These are phyloP conservation scores for Sporothrix curviconia DNA, from an alignment of 2,329 filamentous ascomycete species.

Conservation along the genomic window DNA sequence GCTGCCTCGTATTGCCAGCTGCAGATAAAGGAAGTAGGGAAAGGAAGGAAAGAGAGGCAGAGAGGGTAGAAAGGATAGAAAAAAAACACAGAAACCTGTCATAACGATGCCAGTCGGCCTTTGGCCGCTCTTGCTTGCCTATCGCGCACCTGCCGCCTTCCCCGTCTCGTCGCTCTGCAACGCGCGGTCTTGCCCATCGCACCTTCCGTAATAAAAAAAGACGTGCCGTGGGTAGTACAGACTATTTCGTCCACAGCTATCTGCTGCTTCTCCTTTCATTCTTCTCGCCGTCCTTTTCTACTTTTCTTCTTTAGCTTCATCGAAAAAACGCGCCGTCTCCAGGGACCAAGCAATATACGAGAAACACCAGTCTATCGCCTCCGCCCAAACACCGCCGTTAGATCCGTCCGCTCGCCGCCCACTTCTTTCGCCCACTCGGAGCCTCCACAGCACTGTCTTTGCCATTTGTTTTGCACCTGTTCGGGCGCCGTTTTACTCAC, in stretches of 20 bases:
- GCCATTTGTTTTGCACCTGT: too few relatives aligned
- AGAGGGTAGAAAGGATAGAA: too few relatives aligned
- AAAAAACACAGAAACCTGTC: too few relatives aligned
- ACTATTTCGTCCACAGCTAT: neutral
- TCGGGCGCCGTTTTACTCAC: neutral
- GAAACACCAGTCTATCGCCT: neutral
- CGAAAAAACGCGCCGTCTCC: neutral
- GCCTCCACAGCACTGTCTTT: too few relatives aligned
- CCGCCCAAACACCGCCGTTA: slow-evolving; percentile 2
- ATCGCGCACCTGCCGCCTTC: neutral
- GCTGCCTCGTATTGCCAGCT: too few relatives aligned
- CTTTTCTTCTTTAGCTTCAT: neutral
- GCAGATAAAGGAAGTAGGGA: too few relatives aligned
- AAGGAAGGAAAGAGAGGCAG: too few relatives aligned
- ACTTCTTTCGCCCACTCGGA: neutral
- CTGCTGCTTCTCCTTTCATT: neutral
- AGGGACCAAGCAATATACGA: neutral
- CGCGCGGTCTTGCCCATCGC: neutral
- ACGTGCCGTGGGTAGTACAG: too few relatives aligned
- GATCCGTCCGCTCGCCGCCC: slow-evolving; percentile 4
- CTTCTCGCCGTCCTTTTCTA: neutral
- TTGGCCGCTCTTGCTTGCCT: neutral
- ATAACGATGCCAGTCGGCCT: neutral
- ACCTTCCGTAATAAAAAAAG: neutral
- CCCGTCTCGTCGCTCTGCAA: neutral